Evolutionary conservation across 768 basidiomycete species (phyloP), one percentile per base, ranked within the genome.

Genomic region (Suillus weaverae): DNA sequence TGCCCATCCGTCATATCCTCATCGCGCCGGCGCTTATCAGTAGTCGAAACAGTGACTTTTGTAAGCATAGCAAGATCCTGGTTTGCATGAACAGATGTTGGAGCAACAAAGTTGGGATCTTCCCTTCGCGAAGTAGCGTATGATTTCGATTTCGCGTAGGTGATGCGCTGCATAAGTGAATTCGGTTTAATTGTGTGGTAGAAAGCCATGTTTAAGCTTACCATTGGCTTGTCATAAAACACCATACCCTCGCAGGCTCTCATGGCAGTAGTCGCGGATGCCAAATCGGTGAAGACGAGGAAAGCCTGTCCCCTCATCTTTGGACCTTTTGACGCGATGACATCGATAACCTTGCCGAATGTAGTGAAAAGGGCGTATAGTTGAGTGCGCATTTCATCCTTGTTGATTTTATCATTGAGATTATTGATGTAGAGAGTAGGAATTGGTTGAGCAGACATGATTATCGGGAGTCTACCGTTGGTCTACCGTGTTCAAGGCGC

Each of bases 241-340:
- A 87, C 67, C 86, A 97, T 92, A 62, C 97, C 97, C 72, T 94
- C 91, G 73, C 95, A 91, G 54, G 91, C 94, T 57, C 97, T 85
- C 87, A 98, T 85, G 41, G 97, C 97, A 62, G 94, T 87, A 6
- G 97, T 98, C 64, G 95, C 94, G 62, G 89, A 87, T 11, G 92
- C 86, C 59, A 97, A 88, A 79, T 99, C 97, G 60, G 87, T 85
- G 79, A 97, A 99, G 71, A 97, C 95, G 72, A 98, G 89, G 78
- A 97, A 99, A 1, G 97, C 97, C 78, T 97, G 95, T 26, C 95
- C 96, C 68, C 90, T 86, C 89, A 92, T 94, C 77, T 89, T 91
- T 64, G 86, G 80, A 73, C 83, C 86, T 77, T 97, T 95, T 32
- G 90, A 88, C 30, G 96, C 95, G 64, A 98, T 86, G 65, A 99